Base-by-base conservation (phyloP, 208 protist species). In the Porcisia deanei region DNA sequence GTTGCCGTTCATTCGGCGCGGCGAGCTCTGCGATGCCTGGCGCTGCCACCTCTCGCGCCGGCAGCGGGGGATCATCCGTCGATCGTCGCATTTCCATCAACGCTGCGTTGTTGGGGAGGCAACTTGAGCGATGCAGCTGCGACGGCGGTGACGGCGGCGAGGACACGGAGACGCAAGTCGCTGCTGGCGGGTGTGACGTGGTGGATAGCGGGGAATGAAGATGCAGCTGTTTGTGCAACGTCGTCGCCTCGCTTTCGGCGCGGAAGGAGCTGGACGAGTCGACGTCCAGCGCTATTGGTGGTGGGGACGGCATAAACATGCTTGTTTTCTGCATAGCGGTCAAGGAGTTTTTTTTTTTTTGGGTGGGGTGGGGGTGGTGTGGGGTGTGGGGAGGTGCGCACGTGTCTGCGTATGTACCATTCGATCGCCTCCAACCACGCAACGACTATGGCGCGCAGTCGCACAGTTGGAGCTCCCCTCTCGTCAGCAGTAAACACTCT, bases 261-360 rank as follows among this genome's bases (percentile, higher is more conserved):
- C 72, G 73, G 63, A 76, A 82, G 14, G 47, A 80, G 47, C 30
- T 47, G 22, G 75, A 73, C n/a, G 66, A 66, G 14, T 75, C 53
- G 52, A 43, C 43, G 49, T 52, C 63, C 22, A 63, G 12, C 39
- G 30, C 47, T 43, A 72, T 70, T 54, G 41, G n/a, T 54, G 41
- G n/a, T 20, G 59, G 1, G 66, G 60, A n/a, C 22, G 47, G 34
- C 43, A 47, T 2, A 22, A 14, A 67, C 2, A 30, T 20, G 0
- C 63, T 52, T 52, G 47, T 0, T 52, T 14, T 52, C 47, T 12
- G 47, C 47, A 52, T 52, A 52, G 47, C 8, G 47, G 47, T 12
- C 47, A 30, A 30, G 30, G 30, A 30, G 30, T 30, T 30, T 30
- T 30, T 30, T 0, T 30, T 30, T 30, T 30, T 30, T n/a, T n/a